Base-by-base conservation (phyloP, 345 rosid genomes). In the Corchorus capsularis region DNA sequence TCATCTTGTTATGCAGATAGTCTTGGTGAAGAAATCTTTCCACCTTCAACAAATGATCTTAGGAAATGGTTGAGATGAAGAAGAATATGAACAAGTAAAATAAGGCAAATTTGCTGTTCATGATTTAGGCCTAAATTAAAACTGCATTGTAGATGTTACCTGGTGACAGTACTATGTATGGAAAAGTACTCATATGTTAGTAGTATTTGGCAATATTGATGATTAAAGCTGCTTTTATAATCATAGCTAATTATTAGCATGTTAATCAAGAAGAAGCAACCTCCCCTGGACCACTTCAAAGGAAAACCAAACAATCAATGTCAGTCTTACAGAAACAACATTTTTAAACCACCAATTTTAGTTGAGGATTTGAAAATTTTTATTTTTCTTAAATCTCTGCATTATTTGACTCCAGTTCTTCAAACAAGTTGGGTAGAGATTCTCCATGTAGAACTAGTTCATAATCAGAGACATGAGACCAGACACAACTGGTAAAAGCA, bases 51-150 rank as follows among this genome's bases (percentile, higher is more conserved):
- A 2, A 78, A 46, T 60, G 85, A 85, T 17, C 79, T 79, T 1
- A 82, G 87, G 41, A 79, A 75, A 78, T 84, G 86, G 87, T 76
- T 82, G 82, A 85, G 87, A 72, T 83, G 20, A 64, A 37, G 68
- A n/a, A 63, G 50, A 41, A 57, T 3, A 64, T 16, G 49, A n/a
- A 63, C 2, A 64, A 7, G 7, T 2, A 39, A 64, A 15, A 27
- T n/a, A 13, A 62, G 34, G 43, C 17, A n/a, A n/a, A n/a, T n/a
- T 10, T 10, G 63, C 7, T 22, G 63, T 27, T 27, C 27, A 27
- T 27, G 27, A 27, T 27, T 27, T 27, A 39, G 43, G 43, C 43
- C 41, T 22, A 22, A 27, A 27, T 27, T 27, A 27, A 41, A 47
- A 13, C 56, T 22, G 39, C 39, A 46, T 27, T 47, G 60, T 52